Percentiles rank a stretch among this genome's conserved stretches.
Conservation (phyloP, 140 eudicot genomes). For the Stevia rebaudiana region DNA sequence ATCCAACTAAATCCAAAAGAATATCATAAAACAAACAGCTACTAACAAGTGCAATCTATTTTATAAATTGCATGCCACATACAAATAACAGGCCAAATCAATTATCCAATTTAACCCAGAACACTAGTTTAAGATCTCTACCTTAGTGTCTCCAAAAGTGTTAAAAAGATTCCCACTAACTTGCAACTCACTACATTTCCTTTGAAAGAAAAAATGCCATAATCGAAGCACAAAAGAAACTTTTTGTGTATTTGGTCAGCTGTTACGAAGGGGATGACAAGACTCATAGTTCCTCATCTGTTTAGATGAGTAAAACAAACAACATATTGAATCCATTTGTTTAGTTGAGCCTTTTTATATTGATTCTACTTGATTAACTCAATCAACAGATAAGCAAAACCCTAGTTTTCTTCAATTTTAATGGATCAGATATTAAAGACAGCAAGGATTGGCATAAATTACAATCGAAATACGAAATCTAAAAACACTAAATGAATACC, state of each 20-base stretch:
- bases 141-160: neutral
- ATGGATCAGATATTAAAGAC: neutral
- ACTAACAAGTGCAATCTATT: neutral
- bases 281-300: neutral
- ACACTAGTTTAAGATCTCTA: neutral
- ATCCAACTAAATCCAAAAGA: neutral
- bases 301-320: slow-evolving; percentile 5
- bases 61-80: neutral
- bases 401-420: slow-evolving; percentile 24
- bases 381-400: slow-evolving; percentile 1
- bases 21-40: neutral
- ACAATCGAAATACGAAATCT: neutral
- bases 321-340: slow-evolving; percentile 4
- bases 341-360: slow-evolving; percentile 4
- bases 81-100: neutral
- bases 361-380: neutral
- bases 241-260: neutral
- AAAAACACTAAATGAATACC: slow-evolving; percentile 29
- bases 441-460: neutral
- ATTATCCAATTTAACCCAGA: neutral
- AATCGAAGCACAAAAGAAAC: neutral
- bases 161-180: neutral
- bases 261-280: neutral
- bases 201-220: neutral
- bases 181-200: neutral